A percentile compares a stretch with the other conserved stretches of the same genome.
phyloP scores from a whole-genome alignment of 2,329 filamentous ascomycete species.

The Aspergillus eucalypticola region DNA sequence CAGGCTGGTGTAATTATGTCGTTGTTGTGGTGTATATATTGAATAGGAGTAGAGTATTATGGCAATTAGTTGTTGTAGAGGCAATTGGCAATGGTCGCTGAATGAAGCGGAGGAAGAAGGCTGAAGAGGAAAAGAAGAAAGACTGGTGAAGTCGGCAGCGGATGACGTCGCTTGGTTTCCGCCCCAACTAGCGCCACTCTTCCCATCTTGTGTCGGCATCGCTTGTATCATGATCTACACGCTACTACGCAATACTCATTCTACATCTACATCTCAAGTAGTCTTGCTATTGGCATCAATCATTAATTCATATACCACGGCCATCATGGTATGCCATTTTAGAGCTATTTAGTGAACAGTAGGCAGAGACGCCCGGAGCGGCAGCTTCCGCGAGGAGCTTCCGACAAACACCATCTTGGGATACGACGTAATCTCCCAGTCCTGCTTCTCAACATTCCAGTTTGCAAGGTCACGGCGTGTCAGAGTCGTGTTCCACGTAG shows the following conservation, averaged over 20 bases:
- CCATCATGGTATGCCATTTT: too few relatives aligned
- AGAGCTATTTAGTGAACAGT: conserved; percentile 21
- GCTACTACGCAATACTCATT: neutral
- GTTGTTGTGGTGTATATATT: too few relatives aligned
- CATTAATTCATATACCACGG: neutral
- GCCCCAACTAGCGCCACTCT: neutral
- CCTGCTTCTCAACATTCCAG: conserved; percentile 77
- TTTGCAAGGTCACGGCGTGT: conserved; percentile 81
- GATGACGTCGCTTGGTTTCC: conserved; percentile 12
- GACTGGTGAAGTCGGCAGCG: neutral
- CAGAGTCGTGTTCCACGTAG: conserved; percentile 66
- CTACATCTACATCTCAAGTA: too few relatives aligned
- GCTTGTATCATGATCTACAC: neutral
- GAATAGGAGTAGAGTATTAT: neutral
- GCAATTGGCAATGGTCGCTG: neutral
- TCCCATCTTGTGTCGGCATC: neutral
- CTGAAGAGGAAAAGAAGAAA: conserved; percentile 11
- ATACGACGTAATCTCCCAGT: conserved; percentile 70
- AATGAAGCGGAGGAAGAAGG: neutral
- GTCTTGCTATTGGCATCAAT: neutral
- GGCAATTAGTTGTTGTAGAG: neutral
- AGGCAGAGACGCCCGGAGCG: conserved; percentile 45
- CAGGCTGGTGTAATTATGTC: neutral
- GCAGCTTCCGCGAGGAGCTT: conserved; percentile 59
- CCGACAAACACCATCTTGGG: conserved; percentile 63